Percentiles rank a stretch among this genome's conserved stretches.
These are phyloP conservation scores for Priceomyces haplophilus DNA, from an alignment of 805 yeast species.

Conservation along the genomic window DNA sequence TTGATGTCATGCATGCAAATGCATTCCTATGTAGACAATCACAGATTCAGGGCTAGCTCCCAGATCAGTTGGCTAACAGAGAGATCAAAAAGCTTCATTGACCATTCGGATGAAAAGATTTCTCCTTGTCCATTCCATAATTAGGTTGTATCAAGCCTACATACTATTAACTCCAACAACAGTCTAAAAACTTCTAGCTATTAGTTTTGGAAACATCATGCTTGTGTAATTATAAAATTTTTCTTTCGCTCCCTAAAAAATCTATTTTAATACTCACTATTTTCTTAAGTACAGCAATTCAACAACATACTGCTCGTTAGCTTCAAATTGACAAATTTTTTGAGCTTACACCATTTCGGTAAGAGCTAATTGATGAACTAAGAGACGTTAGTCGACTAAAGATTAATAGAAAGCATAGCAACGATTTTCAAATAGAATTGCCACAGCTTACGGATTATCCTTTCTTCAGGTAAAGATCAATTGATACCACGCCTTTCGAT, in stretches of 20 bases:
- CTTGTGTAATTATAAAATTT: slow-evolving; percentile 4
- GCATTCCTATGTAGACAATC: neutral
- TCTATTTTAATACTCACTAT: neutral
- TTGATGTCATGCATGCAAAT: neutral
- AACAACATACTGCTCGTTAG: neutral
- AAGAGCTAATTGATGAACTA: neutral
- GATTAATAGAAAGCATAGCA: neutral
- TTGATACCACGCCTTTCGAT: neutral
- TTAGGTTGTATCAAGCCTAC: too few species aligned
- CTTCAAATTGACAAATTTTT: neutral
- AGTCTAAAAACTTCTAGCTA: too few species aligned
- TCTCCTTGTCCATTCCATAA: too few species aligned
- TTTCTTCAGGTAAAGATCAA: neutral
- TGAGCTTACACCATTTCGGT: neutral
- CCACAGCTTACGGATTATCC: neutral
- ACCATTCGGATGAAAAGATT: too few species aligned
- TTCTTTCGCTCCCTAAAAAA: slow-evolving; percentile 2
- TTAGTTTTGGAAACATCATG: neutral
- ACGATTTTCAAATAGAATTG: neutral
- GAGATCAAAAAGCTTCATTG: too few species aligned
- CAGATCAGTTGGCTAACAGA: too few species aligned
- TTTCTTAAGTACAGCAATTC: neutral
- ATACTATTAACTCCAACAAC: too few species aligned
- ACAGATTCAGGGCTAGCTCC: too few species aligned
- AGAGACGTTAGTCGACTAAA: neutral